Percentiles rank a stretch among this genome's conserved stretches.
Evolutionary conservation across 306 rosid genomes (phyloP).

Genomic region (Hippophae rhamnoides): DNA sequence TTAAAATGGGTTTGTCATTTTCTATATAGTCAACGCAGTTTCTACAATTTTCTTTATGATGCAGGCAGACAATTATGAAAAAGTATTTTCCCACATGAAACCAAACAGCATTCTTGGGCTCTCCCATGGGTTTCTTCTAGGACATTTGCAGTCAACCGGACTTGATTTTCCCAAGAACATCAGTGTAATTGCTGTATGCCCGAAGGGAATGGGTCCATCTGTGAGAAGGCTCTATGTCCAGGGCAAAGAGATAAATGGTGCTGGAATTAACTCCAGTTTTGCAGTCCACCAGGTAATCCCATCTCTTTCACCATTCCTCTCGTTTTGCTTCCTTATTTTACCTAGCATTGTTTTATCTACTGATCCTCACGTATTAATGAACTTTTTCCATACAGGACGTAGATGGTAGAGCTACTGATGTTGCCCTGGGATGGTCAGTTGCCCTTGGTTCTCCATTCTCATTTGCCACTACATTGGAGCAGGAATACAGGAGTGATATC

Average conservation of each 20-base stretch:
- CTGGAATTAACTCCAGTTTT: slow-evolving; percentile 95
- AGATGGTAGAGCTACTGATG: slow-evolving; percentile 93
- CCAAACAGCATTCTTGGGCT: slow-evolving; percentile 92
- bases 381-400: slow-evolving; percentile 52
- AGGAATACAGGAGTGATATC: slow-evolving; percentile 93
- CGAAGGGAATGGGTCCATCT: slow-evolving; percentile 99
- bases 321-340: background rate
- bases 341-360: background rate
- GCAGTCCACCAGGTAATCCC: slow-evolving; percentile 76
- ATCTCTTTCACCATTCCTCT: background rate
- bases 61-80: slow-evolving; percentile 87
- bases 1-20: background rate
- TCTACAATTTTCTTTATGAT: background rate
- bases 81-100: slow-evolving; percentile 75
- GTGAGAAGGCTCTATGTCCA: slow-evolving; percentile 94
- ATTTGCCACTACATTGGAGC: slow-evolving; percentile 87
- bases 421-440: slow-evolving; percentile 94
- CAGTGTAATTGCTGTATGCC: slow-evolving; percentile 95
- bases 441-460: slow-evolving; percentile 99
- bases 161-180: slow-evolving; percentile 76
- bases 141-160: slow-evolving; percentile 81
- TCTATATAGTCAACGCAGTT: background rate
- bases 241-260: slow-evolving; percentile 93
- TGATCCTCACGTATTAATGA: slow-evolving; percentile 3
- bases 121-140: slow-evolving; percentile 95